Conservation (phyloP, 2,329 filamentous ascomycete genomes). For the Huntiella omanensis region DNA sequence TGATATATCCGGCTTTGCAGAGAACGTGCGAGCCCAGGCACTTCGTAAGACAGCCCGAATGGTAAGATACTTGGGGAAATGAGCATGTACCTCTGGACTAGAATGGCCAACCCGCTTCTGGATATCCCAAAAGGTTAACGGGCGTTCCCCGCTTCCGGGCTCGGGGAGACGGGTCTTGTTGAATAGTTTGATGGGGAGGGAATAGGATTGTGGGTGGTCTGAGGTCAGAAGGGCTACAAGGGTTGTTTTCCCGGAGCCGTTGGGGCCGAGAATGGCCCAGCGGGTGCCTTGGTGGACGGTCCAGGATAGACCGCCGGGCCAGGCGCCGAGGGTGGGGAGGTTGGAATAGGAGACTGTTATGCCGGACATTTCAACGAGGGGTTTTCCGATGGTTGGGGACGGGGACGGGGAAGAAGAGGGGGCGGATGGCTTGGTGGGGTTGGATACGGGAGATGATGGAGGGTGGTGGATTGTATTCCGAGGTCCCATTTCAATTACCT, state of each 20-base stretch:
- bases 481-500: slow-evolving; percentile 44
- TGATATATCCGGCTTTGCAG: slow-evolving; percentile 47
- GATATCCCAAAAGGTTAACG: slow-evolving; percentile 79
- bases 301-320: slow-evolving; percentile 64
- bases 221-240: slow-evolving; percentile 83
- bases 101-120: slow-evolving; percentile 82
- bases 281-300: slow-evolving; percentile 64
- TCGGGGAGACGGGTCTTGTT: slow-evolving; percentile 63
- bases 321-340: slow-evolving; percentile 64
- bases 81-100: slow-evolving; percentile 81
- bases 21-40: slow-evolving; percentile 80
- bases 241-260: slow-evolving; percentile 91
- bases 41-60: slow-evolving; percentile 61
- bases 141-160: slow-evolving; percentile 36
- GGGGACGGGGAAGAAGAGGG: slow-evolving; percentile 30
- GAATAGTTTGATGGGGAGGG: slow-evolving; percentile 71
- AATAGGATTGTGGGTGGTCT: slow-evolving; percentile 89
- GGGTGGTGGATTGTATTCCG: slow-evolving; percentile 43
- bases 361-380: slow-evolving; percentile 71
- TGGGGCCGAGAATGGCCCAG: slow-evolving; percentile 85
- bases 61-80: slow-evolving; percentile 65
- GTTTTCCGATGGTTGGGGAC: slow-evolving; percentile 54
- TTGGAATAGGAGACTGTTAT: slow-evolving; percentile 65
- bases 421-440: slow-evolving; percentile 29
- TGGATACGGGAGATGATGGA: slow-evolving; percentile 22